phyloP scores from a whole-genome alignment of 2,329 filamentous ascomycete species.

The Myriosclerotinia scirpicola region DNA sequence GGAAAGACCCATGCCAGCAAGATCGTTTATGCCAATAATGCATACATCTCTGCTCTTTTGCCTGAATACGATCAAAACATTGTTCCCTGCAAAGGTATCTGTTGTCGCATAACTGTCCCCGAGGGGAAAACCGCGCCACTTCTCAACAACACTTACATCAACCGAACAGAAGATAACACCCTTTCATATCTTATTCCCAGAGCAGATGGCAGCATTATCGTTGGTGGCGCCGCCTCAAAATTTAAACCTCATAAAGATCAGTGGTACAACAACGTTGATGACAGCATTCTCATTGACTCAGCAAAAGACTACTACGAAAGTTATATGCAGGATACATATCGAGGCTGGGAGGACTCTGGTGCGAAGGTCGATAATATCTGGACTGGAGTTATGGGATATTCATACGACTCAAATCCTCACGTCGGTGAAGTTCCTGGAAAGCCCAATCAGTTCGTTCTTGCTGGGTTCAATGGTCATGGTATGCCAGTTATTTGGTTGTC shows the following conservation, averaged over 20 bases:
- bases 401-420: slow-evolving; percentile 18
- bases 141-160: slow-evolving; percentile 31
- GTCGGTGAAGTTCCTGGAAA: slow-evolving; percentile 3
- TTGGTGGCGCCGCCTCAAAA: slow-evolving; percentile 45
- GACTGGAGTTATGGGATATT: slow-evolving; percentile 30
- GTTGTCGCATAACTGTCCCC: slow-evolving; percentile 43
- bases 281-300: slow-evolving; percentile 46
- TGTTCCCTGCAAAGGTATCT: slow-evolving; percentile 54
- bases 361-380: slow-evolving; percentile 40
- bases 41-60: slow-evolving; percentile 61
- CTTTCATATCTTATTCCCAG: slow-evolving; percentile 38
- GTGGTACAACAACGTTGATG: slow-evolving; percentile 51
- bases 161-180: slow-evolving; percentile 21
- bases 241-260: slow-evolving; percentile 39
- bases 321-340: slow-evolving; percentile 43
- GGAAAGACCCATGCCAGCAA: slow-evolving; percentile 54
- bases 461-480: slow-evolving; percentile 24
- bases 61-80: slow-evolving; percentile 54
- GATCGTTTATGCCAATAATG: slow-evolving; percentile 66
- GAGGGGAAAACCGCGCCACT: slow-evolving; percentile 27
- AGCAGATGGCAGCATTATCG: slow-evolving; percentile 37
- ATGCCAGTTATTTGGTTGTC: slow-evolving; percentile 39
- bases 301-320: slow-evolving; percentile 46
- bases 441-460: slow-evolving; percentile 16
- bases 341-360: slow-evolving; percentile 48